Conservation (phyloP, 257 asterid genomes). For the Capsicum pubescens region DNA sequence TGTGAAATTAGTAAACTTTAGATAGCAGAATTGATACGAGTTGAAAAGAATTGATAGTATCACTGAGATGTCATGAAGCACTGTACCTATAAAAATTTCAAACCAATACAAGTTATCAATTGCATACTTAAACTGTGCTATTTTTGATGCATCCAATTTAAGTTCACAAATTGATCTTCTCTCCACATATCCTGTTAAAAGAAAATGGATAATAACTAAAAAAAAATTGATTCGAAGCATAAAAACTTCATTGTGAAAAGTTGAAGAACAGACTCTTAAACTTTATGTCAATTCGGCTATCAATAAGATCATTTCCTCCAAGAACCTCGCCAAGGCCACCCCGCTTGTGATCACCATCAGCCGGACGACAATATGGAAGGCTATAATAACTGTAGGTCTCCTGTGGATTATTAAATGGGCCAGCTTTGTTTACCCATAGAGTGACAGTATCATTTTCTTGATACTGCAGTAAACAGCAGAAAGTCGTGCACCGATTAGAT, state of each 20-base stretch:
- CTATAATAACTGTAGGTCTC: slow-evolving; percentile 76
- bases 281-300: slow-evolving; percentile 73
- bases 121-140: slow-evolving; percentile 67
- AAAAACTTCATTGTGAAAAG: slow-evolving; percentile 7
- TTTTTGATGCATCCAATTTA: slow-evolving; percentile 61
- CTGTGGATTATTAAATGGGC: slow-evolving; percentile 76
- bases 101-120: slow-evolving; percentile 68
- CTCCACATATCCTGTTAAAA: slow-evolving; percentile 56
- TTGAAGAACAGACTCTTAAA: slow-evolving; percentile 53
- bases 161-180: slow-evolving; percentile 59
- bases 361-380: slow-evolving; percentile 73
- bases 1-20: neutral
- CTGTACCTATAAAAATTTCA: slow-evolving; percentile 74
- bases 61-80: slow-evolving; percentile 19
- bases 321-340: slow-evolving; percentile 77
- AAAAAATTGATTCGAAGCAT: neutral
- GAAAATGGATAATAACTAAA: slow-evolving; percentile 11
- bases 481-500: neutral
- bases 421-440: slow-evolving; percentile 77
- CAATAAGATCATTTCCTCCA: slow-evolving; percentile 72
- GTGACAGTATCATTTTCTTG: slow-evolving; percentile 58
- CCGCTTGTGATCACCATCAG: slow-evolving; percentile 57
- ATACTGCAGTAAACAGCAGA: slow-evolving; percentile 52
- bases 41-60: neutral
- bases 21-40: no score